phyloP scores from a whole-genome alignment of 179 eudicot genomes.

The Patellifolia procumbens region DNA sequence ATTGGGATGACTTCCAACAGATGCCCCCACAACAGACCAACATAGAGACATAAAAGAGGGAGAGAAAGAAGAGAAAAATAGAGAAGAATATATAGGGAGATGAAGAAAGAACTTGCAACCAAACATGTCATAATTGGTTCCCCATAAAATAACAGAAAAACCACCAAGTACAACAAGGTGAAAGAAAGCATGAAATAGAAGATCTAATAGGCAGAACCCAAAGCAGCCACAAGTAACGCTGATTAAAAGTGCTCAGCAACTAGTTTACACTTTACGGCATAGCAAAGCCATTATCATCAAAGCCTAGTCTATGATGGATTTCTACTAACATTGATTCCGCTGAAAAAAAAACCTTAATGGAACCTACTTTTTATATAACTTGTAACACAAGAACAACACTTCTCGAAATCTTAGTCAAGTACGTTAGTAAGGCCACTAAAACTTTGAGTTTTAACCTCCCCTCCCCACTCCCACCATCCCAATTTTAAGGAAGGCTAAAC shows the following conservation, averaged over 20 bases:
- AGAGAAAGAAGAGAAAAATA: constrained; percentile 44
- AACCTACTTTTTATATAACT: background rate
- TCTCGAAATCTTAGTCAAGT: background rate
- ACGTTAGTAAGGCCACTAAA: background rate
- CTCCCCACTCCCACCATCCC: background rate
- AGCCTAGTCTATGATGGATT: background rate
- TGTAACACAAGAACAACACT: background rate
- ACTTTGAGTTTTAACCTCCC: background rate
- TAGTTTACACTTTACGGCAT: background rate
- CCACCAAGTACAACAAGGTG: constrained; percentile 9
- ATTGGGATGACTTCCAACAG: constrained; percentile 83
- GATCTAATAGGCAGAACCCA: constrained; percentile 8
- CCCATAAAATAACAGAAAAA: background rate
- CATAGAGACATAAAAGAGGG: constrained; percentile 43
- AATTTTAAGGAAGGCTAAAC: background rate
- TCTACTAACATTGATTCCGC: background rate
- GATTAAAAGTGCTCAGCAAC: background rate
- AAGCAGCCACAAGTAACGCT: background rate
- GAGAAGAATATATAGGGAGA: constrained; percentile 45
- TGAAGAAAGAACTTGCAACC: constrained; percentile 37
- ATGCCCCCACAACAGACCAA: constrained; percentile 48
- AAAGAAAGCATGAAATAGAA: background rate
- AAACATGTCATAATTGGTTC: constrained; percentile 14
- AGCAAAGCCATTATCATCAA: background rate
- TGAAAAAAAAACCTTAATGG: background rate